phyloP scores from a whole-genome alignment of 2,329 filamentous ascomycete genomes.

The Hymenoscyphus albidus region DNA sequence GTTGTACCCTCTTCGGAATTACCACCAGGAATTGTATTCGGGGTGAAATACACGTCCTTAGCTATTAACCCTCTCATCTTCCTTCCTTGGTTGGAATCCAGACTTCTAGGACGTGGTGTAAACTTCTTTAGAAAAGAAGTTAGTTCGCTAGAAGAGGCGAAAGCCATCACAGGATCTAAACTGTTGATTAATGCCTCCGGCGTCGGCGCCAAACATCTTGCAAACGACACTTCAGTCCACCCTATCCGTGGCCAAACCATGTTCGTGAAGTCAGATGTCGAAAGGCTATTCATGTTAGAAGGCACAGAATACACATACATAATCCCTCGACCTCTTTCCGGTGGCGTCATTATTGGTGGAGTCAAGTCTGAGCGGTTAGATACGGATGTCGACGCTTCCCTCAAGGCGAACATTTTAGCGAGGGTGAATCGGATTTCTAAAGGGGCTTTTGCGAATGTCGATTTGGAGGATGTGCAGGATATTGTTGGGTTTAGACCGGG shows the following conservation, averaged over 20 bases:
- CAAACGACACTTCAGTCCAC: conserved; percentile 19
- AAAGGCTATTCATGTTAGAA: conserved; percentile 24
- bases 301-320: conserved; percentile 30
- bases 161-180: conserved; percentile 13
- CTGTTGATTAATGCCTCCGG: conserved; percentile 29
- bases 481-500: conserved; percentile 30
- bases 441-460: conserved; percentile 24
- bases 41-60: conserved; percentile 25
- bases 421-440: conserved; percentile 27
- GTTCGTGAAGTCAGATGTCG: conserved; percentile 26
- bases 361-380: conserved; percentile 29
- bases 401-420: conserved; percentile 27
- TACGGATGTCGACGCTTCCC: conserved; percentile 21
- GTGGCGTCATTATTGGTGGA: conserved; percentile 28
- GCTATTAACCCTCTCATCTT: conserved; percentile 26
- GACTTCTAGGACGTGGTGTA: conserved; percentile 20
- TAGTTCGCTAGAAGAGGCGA: conserved; percentile 15
- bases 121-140: conserved; percentile 24
- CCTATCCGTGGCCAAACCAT: conserved; percentile 29
- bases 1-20: conserved; percentile 18
- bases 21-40: conserved; percentile 18
- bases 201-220: conserved; percentile 22
- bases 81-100: conserved; percentile 24
- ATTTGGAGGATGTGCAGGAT: conserved; percentile 19
- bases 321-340: conserved; percentile 25